Conservation (phyloP, 768 basidiomycete species). For the Boletus pseudopeckii region DNA sequence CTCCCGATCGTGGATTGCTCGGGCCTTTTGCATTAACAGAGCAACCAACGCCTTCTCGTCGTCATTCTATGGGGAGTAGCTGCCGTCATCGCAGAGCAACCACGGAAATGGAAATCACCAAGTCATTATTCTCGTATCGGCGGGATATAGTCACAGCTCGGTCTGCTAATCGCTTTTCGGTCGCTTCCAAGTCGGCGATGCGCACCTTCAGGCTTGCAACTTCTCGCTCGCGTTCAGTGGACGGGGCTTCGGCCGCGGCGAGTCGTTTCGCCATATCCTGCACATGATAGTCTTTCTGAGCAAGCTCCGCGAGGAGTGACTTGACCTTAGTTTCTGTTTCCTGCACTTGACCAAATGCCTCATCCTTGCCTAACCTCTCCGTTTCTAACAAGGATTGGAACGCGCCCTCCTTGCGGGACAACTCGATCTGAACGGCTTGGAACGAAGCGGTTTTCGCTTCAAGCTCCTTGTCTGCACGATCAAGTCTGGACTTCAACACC, state of each 20-base stretch:
- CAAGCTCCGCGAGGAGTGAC: constrained; percentile 21
- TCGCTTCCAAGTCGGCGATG: constrained; percentile 26
- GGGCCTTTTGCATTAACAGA: constrained; percentile 42
- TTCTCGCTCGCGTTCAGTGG: constrained; percentile 30
- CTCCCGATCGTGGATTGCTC: constrained; percentile 50
- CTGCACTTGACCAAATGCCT: constrained; percentile 16
- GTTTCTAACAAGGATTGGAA: constrained; percentile 21
- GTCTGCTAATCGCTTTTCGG: constrained; percentile 26
- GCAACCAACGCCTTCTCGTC: constrained; percentile 49
- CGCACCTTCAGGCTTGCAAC: constrained; percentile 17
- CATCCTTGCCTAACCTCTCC: constrained; percentile 21
- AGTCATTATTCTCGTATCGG: constrained; percentile 44
- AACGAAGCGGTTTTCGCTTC: constrained; percentile 11
- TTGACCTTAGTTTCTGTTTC: constrained; percentile 20
- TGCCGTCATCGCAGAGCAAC: constrained; percentile 13
- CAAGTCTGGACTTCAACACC: constrained; percentile 12
- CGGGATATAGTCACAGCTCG: constrained; percentile 27
- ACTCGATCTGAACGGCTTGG: constrained; percentile 19
- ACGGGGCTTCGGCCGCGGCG: constrained; percentile 20
- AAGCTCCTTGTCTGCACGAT: constrained; percentile 7
- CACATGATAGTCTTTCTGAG: constrained; percentile 15
- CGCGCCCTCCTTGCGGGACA: constrained; percentile 27
- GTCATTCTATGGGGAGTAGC: constrained; percentile 37
- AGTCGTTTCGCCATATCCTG: constrained; percentile 24
- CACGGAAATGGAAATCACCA: constrained; percentile 37